These are phyloP conservation scores for Pelargonium australe DNA, from an alignment of 441 rosid species.

Conservation along the genomic window DNA sequence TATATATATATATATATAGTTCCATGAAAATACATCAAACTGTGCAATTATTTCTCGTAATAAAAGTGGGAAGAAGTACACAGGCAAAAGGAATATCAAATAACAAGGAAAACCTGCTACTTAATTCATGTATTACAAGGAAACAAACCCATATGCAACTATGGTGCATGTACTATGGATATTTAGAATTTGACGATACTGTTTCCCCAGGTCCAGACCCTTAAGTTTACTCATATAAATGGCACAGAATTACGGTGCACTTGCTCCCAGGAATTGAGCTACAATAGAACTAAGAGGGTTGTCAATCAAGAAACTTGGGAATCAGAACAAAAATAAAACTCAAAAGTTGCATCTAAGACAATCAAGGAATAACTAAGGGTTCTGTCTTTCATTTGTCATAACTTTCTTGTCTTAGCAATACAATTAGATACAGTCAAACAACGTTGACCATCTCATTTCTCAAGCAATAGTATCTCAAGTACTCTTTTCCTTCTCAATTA, in stretches of 20 bases:
- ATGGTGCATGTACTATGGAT: background rate
- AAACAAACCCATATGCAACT: background rate
- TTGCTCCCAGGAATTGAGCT: background rate
- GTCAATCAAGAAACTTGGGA: background rate
- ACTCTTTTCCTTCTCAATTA: too few relatives aligned
- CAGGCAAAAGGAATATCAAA: background rate
- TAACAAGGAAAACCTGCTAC: background rate
- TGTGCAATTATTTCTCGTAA: background rate
- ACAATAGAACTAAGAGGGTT: background rate
- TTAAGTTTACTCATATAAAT: background rate
- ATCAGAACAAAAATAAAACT: background rate
- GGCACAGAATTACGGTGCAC: too few relatives aligned
- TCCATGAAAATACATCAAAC: background rate
- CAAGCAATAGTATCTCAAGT: background rate
- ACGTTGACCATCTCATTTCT: background rate
- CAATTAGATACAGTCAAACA: background rate
- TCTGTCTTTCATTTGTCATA: background rate
- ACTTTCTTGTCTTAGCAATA: background rate
- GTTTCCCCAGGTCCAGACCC: background rate
- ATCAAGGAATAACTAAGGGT: background rate
- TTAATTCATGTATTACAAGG: background rate
- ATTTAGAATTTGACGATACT: background rate
- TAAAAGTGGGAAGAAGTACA: background rate
- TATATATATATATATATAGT: too few relatives aligned
- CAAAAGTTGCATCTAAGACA: background rate